Base-by-base conservation (phyloP, 352 stramenopile species). In the Globisporangium acanthophoron region DNA sequence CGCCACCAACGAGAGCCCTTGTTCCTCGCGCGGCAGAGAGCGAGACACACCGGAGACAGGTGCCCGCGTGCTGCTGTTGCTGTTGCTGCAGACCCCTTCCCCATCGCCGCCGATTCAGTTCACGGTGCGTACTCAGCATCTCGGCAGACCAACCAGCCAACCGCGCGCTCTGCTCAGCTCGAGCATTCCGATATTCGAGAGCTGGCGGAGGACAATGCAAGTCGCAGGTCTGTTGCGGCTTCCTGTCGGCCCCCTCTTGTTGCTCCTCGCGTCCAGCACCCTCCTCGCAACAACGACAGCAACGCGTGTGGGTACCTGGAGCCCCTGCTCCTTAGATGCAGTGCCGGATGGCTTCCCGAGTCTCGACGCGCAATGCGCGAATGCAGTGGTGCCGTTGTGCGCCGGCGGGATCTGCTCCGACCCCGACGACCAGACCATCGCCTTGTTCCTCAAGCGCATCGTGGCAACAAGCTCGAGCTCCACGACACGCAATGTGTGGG, bases 371-470 rank as follows among this genome's bases (percentile, higher is more conserved):
- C 62, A 85, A 18, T 88, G 76, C 41, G 59, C 69, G 40, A 72
- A 62, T 0, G 62, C 83, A 29, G 58, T 56, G 41, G 16, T 83
- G 15, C 72, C 78, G 39, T 52, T 87, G 29, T 88, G 78, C 57
- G 72, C 81, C 41, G 62, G 79, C 3, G 64, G 44, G 21, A 21
- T 85, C 1, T 88, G 78, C 40, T 29, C 62, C 1, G 65, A 80
- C 61, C n/a, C 61, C 24, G 64, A 69, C 43, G 71, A 65, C n/a
- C 59, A 77, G 35, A 83, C 65, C 7, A 73, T 88, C 66, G 64
- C 55, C 18, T 55, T 87, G 15, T 83, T 72, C 12, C 65, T 88
- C 52, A 86, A 85, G 55, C 70, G 78, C 24, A 87, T 83, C 33
- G 50, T 58, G n/a, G 62, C 72, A 6, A 59, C 66, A 27, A 48